Evolutionary conservation across 2,329 filamentous ascomycete species (phyloP), one percentile per base, ranked within the genome.

Genomic region (Leptographium flavum): DNA sequence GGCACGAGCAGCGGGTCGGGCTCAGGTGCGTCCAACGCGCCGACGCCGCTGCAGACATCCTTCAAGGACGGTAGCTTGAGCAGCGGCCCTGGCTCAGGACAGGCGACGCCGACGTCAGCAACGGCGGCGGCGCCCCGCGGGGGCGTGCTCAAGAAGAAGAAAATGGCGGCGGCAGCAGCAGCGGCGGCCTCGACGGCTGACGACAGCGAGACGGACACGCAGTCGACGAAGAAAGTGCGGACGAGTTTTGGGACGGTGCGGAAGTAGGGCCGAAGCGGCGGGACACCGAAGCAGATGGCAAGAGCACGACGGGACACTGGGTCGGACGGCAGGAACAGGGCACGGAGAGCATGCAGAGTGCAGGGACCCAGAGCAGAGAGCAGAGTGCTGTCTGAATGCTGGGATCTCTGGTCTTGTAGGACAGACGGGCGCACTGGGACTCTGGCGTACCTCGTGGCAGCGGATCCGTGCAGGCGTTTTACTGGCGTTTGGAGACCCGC

Each of bases 131-230:
- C 66, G 9, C 65, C 65, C 11, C 65, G 59, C 42, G 70, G 64
- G 52, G 63, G 56, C 13, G 56, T 59, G 36, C 68, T 58, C 58
- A 69, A 71, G 52, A 71, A 71, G 57, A 71, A 71, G 57, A 74
- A 71, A 55, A 66, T 65, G 27, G 65, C 61, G 5, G 59, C 58
- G 5, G 52, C 48, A 2, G 54, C 50, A 1, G 54, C 51, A 3
- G 54, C 52, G 11, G 49, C 49, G n/a, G 52, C 45, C 2, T 53
- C 51, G 9, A 50, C 48, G 13, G 53, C 44, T 14, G 55, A 74
- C 23, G 76, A 80, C 47, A 79, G 74, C 59, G 76, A 80, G 60
- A 72, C 68, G 21, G 75, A 80, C 46, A 63, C 65, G 15, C 60
- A 71, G 46, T 58, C 63, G 40, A 58, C 63, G 39, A 78, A 71